Evolutionary conservation across 441 rosid species (phyloP).

Genomic region (Pelargonium myrrhifolium): DNA sequence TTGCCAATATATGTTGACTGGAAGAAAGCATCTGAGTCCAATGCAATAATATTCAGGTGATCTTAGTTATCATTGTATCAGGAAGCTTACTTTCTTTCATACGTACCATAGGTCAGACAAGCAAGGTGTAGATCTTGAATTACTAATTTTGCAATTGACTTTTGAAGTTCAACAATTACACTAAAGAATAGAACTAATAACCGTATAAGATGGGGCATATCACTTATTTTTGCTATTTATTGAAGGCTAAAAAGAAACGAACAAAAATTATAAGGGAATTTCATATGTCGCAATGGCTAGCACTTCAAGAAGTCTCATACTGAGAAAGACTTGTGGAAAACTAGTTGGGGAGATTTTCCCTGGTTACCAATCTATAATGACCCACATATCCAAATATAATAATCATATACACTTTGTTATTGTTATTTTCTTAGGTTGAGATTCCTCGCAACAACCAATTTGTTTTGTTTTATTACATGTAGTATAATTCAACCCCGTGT

Average conservation of each 20-base stretch:
- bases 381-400: not conserved
- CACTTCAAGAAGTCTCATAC: not conserved
- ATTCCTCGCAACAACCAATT: too few species aligned
- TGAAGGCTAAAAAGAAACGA: too few species aligned
- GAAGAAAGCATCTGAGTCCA: conserved; percentile 80
- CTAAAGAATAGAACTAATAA: not conserved
- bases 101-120: not conserved
- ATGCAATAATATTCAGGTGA: conserved; percentile 86
- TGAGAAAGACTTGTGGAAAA: not conserved
- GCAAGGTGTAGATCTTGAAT: not conserved
- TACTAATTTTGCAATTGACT: not conserved
- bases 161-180: not conserved
- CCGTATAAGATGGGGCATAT: too few species aligned
- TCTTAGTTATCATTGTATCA: not conserved
- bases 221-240: too few species aligned
- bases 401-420: not conserved
- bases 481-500: not conserved
- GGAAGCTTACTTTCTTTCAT: not conserved
- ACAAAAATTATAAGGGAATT: too few species aligned
- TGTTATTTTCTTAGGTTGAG: too few species aligned
- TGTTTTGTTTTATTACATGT: not conserved
- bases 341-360: not conserved
- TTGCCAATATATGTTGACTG: conserved; percentile 88
- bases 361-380: not conserved
- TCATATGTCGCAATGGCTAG: not conserved